Base-by-base conservation (phyloP, 306 rosid species). In the Cicer judaicum region DNA sequence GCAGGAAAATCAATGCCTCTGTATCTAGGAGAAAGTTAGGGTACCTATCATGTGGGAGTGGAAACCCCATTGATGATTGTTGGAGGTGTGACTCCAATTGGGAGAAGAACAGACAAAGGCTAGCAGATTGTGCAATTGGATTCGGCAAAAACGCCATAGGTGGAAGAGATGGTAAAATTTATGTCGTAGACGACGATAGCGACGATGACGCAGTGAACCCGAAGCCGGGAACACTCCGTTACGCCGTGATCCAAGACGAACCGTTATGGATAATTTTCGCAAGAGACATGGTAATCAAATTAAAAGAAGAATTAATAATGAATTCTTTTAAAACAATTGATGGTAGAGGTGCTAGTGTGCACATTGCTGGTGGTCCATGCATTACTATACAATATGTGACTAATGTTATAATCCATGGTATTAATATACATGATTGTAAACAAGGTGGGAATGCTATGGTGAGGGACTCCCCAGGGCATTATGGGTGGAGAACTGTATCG, bases 61-160 rank as follows among this genome's bases (percentile, higher is more conserved):
- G 98, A 0, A 94, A 94, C 83, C 98, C 98, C 3, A 94, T 94
- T 56, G 98, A 94, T 61, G 98, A 94, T 74, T 94, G 98, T 53
- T 94, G 98, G 98, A 75, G 98, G 24, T 94, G 98, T 64, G 96
- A 91, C 61, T 77, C 91, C 0, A 77, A 90, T 38, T 94, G 98
- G 98, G 95, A 87, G 84, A 34, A 82, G 8, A 91, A 94, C 42
- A 76, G 98, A 24, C 95, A 94, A 57, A 69, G 84, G 62, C 85
- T 94, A 9, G 98, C 98, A 1, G 98, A 94, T 19, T 94, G 98
- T 39, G 97, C 93, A 2, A 90, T 94, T 24, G 98, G 98, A 52
- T 94, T 94, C 68, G 98, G 98, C 0, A 94, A 90, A 57, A 88
- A 90, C 38, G 96, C 98, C 29, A 60, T 90, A 0, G 98, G 98